Evolutionary conservation across 1,284 basidiomycete genomes (phyloP), one percentile per base, ranked within the genome.

Genomic region (Abortiporus biennis): DNA sequence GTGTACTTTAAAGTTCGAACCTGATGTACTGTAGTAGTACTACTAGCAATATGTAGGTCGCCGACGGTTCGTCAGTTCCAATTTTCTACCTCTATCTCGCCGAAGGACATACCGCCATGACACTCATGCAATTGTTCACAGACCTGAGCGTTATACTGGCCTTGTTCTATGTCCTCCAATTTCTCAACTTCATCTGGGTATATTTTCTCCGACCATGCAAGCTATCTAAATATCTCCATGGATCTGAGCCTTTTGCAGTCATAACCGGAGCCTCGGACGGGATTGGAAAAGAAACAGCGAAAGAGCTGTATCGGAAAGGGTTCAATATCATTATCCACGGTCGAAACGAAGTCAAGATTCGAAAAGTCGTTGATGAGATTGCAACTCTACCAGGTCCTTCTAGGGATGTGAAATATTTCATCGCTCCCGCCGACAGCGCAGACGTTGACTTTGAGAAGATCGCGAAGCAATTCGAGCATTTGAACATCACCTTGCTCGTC

Each of bases 291-390:
- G 52, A 50, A 3, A 33, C 51, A 4, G 57, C 58, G 6, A 46
- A 47, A 3, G 56, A 60, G 51, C 52, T 62, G 15, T 57, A 58
- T 40, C 42, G 39, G 22, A 49, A 47, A 22, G 57, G 58, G 13
- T 62, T 62, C 54, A 62, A 55, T 34, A 43, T 62, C 29, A 52
- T 62, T 42, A 38, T 62, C 15, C 59, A 62, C 33, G 59, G 58
- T 15, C 48, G 59, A 8, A 59, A 55, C 36, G 54, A 54, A 43
- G 47, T 52, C 38, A 60, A 60, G 47, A 50, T 60, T 49, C 44
- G 47, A 40, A 47, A 46, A 36, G 56, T 56, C 36, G 43, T 49
- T 11, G 50, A 50, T 13, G 52, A 56, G 38, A 45, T 62, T 4
- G 47, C 19, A 32, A 36, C 6, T 19, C 40, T 8, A 25, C 33